Percentiles rank a stretch among this genome's conserved stretches.
Evolutionary conservation across 371 early-diverging fungal species (phyloP).

Genomic region (Apophysomyces ossiformis): DNA sequence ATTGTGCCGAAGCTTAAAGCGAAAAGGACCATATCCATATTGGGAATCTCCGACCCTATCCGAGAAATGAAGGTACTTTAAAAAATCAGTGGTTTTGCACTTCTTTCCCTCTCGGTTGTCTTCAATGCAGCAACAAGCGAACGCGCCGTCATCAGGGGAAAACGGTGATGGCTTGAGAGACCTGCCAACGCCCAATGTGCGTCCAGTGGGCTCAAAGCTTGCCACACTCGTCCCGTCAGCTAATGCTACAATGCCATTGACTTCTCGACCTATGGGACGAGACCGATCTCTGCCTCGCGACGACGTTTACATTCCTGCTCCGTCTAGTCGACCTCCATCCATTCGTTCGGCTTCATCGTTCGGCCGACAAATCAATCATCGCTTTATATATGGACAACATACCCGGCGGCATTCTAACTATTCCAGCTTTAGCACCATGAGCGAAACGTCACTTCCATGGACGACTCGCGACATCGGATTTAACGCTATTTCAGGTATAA

Average conservation of each 20-base stretch:
- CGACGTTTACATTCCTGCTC: slow-evolving; percentile 21
- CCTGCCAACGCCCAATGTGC: neutral
- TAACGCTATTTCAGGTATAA: slow-evolving; percentile 57
- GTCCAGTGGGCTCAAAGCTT: neutral
- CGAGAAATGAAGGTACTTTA: too few relatives aligned
- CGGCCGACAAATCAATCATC: slow-evolving; percentile 33
- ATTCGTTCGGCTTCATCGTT: slow-evolving; percentile 49
- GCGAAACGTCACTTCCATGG: slow-evolving; percentile 67
- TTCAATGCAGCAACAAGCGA: neutral
- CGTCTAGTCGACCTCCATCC: slow-evolving; percentile 41
- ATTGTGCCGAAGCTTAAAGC: too few relatives aligned
- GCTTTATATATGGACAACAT: slow-evolving; percentile 36
- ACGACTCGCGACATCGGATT: slow-evolving; percentile 69
- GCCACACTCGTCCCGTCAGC: neutral
- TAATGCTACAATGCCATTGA: neutral
- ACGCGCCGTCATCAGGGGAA: neutral
- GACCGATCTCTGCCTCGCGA: slow-evolving; percentile 47
- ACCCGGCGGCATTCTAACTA: slow-evolving; percentile 57
- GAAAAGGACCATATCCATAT: neutral
- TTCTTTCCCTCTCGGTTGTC: neutral
- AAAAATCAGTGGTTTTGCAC: neutral
- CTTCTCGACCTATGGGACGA: slow-evolving; percentile 28
- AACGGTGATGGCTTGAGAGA: neutral
- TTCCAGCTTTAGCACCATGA: slow-evolving; percentile 64
- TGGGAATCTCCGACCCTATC: neutral